Conservation (phyloP, 1,284 basidiomycete species). For the Ustilago xerochloae region DNA sequence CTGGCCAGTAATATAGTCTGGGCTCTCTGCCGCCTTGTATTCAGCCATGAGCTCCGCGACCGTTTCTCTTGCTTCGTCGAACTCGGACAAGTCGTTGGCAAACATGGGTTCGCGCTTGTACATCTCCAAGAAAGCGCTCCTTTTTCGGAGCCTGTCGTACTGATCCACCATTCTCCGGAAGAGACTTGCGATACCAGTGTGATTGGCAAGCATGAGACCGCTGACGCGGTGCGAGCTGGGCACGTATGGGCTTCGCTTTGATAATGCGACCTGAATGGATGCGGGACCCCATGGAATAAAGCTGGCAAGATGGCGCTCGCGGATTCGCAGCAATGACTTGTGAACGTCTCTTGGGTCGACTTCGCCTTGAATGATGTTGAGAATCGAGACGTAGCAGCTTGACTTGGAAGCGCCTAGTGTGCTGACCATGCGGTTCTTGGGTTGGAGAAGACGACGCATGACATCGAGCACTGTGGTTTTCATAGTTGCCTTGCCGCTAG, state of each 20-base stretch:
- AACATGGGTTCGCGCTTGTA: constrained; percentile 88
- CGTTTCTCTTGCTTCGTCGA: constrained; percentile 65
- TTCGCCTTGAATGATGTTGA: constrained; percentile 98
- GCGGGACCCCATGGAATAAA: constrained; percentile 99
- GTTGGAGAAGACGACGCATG: constrained; percentile 95
- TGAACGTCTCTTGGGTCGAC: constrained; percentile 97
- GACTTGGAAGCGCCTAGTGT: constrained; percentile 72
- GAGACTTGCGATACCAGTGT: constrained; percentile 85
- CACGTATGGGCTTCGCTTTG: constrained; percentile 88
- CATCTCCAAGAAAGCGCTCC: constrained; percentile 95
- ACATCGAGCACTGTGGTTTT: constrained; percentile 81
- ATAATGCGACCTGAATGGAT: constrained; percentile 95
- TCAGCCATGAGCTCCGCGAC: constrained; percentile 65
- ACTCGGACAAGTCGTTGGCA: constrained; percentile 61
- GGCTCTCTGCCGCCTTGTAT: constrained; percentile 64
- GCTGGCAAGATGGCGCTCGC: constrained; percentile 93
- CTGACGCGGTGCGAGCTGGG: constrained; percentile 88
- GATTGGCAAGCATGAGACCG: constrained; percentile 98
- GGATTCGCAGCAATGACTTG: constrained; percentile 93
- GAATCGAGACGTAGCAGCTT: constrained; percentile 85
- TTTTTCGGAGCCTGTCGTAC: constrained; percentile 86
- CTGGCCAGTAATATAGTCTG: constrained; percentile 56
- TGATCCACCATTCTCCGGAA: constrained; percentile 97
- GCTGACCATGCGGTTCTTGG: constrained; percentile 99
- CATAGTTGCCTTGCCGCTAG: constrained; percentile 66